These are phyloP conservation scores for Amanita subjunquillea DNA, from an alignment of 768 basidiomycete species.

Conservation along the genomic window DNA sequence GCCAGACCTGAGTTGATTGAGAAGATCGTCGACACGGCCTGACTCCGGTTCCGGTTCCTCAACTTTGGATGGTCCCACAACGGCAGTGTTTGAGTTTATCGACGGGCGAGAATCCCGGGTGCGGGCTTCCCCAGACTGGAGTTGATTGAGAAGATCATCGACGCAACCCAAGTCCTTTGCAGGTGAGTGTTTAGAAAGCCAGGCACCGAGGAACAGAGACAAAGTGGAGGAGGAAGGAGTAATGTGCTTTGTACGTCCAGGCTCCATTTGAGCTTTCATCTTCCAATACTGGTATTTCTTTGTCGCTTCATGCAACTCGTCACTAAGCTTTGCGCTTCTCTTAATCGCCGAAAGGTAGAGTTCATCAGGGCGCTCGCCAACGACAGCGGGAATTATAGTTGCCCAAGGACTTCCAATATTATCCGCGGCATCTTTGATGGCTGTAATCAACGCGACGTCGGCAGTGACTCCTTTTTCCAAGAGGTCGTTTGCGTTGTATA, in stretches of 20 bases:
- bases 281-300: slow-evolving; percentile 1
- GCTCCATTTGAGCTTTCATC: slow-evolving; percentile 1
- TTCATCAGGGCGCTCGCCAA: background rate
- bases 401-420: background rate
- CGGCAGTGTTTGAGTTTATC: background rate
- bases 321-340: background rate
- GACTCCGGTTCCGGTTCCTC: background rate
- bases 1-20: too few species aligned
- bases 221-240: slow-evolving; percentile 1
- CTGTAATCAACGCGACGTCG: background rate
- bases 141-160: background rate
- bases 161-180: background rate
- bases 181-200: background rate
- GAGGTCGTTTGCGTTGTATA: background rate
- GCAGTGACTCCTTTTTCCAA: background rate
- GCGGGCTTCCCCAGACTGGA: background rate
- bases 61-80: background rate
- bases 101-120: background rate
- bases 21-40: background rate
- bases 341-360: background rate
- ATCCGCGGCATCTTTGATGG: background rate
- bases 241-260: background rate
- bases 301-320: background rate
- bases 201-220: background rate
- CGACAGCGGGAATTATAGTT: background rate